Conservation (phyloP, 441 rosid species). For the Euphorbia celastroides region DNA sequence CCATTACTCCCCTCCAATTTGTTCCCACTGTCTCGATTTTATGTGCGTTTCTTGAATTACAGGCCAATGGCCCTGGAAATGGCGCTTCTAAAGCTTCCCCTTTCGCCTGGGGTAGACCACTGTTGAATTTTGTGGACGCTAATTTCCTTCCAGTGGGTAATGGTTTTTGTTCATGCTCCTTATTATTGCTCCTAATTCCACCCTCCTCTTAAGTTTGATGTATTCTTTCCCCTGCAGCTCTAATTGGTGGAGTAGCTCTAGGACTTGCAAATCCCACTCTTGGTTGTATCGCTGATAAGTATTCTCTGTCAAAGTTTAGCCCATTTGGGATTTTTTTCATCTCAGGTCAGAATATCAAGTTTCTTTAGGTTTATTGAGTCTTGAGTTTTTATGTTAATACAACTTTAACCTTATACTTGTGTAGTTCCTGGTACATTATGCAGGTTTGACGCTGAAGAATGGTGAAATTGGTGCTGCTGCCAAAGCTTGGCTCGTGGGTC, state of each 20-base stretch:
- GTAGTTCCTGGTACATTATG: background rate
- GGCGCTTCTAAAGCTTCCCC: slow-evolving; percentile 21
- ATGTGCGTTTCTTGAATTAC: background rate
- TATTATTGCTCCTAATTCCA: background rate
- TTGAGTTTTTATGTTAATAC: background rate
- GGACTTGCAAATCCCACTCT: too few species aligned
- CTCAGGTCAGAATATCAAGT: slow-evolving; percentile 43
- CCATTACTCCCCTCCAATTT: background rate
- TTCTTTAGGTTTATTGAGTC: background rate
- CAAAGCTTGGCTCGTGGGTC: slow-evolving; percentile 85
- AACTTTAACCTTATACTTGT: background rate
- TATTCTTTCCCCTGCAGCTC: slow-evolving; percentile 49
- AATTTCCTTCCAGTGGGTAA: slow-evolving; percentile 89
- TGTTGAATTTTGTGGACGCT: slow-evolving; percentile 38
- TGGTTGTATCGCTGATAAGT: slow-evolving; percentile 82
- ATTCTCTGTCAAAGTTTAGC: slow-evolving; percentile 64
- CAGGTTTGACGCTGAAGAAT: slow-evolving; percentile 81
- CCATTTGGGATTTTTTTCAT: slow-evolving; percentile 73
- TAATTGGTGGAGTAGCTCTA: slow-evolving; percentile 75
- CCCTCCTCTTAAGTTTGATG: slow-evolving; percentile 12
- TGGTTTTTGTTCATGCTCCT: background rate
- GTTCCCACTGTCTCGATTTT: background rate
- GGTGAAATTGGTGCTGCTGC: slow-evolving; percentile 74
- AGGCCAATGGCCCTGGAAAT: slow-evolving; percentile 37
- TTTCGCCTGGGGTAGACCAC: slow-evolving; percentile 39